Evolutionary conservation across 257 asterid genomes (phyloP).

Genomic region (Striga asiatica): DNA sequence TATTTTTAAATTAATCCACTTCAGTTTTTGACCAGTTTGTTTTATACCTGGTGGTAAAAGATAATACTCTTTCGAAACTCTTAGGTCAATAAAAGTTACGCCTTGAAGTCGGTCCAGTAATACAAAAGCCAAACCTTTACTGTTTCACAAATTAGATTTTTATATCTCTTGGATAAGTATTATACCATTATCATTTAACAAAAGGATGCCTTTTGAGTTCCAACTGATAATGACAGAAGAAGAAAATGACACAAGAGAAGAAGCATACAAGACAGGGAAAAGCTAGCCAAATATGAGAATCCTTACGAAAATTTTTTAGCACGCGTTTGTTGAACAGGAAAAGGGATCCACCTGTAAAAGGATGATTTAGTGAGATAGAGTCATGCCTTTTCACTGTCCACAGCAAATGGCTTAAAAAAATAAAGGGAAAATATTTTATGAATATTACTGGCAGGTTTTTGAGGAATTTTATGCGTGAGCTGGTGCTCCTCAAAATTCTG

Average conservation of each 20-base stretch:
- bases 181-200: not conserved
- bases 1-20: no score
- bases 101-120: conserved; percentile 11
- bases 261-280: not conserved
- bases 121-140: not conserved
- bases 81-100: not conserved
- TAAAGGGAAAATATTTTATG: not conserved
- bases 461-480: conserved; percentile 62
- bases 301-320: conserved; percentile 71
- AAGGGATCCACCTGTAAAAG: conserved; percentile 65
- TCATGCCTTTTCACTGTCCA: not conserved
- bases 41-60: not conserved
- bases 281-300: conserved; percentile 84
- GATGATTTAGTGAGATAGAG: not conserved
- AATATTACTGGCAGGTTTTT: conserved; percentile 55
- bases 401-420: conserved; percentile 7
- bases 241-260: not conserved
- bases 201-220: not conserved
- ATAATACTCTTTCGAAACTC: not conserved
- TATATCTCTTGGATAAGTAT: not conserved
- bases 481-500: conserved; percentile 60
- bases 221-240: not conserved
- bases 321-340: conserved; percentile 78
- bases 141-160: not conserved
- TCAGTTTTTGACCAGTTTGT: no score